Evolutionary conservation across 139 green algal species (phyloP).

Genomic region (Coccomyxa sp.): DNA sequence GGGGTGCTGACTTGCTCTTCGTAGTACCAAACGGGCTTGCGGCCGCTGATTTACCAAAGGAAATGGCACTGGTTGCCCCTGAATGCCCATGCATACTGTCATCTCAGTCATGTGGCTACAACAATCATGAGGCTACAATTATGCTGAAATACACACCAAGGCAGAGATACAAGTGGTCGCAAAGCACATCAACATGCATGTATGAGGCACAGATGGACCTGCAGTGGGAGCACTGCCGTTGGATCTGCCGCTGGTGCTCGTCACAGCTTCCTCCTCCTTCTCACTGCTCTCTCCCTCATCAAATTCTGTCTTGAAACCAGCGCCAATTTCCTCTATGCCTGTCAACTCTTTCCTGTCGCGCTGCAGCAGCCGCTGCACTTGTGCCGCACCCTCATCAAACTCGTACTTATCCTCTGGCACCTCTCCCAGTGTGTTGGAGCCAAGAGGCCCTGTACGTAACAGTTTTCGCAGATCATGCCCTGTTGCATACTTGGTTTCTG

Average conservation of each 20-base stretch:
- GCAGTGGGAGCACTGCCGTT: neutral
- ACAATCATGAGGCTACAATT: neutral
- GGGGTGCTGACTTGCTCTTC: conserved; percentile 6
- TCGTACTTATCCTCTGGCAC: neutral
- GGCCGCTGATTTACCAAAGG: neutral
- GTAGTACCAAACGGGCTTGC: neutral
- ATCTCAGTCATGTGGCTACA: neutral
- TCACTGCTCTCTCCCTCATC: conserved; percentile 3
- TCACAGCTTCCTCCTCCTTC: neutral
- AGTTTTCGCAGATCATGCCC: too few species aligned
- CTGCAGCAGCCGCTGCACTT: conserved; percentile 66
- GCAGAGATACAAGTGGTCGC: neutral
- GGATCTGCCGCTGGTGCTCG: neutral
- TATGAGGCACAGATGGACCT: neutral
- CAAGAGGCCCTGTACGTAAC: neutral
- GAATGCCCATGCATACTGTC: neutral
- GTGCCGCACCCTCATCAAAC: conserved; percentile 57
- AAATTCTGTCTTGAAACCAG: conserved; percentile 20
- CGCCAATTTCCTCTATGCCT: conserved; percentile 38
- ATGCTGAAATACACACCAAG: neutral
- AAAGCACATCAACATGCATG: neutral
- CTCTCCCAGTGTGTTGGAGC: neutral
- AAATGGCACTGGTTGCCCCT: neutral
- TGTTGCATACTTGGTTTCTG: neutral
- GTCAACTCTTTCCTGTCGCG: conserved; percentile 72